Base-by-base conservation (phyloP, 352 stramenopile genomes). In the Albugo laibachii region DNA sequence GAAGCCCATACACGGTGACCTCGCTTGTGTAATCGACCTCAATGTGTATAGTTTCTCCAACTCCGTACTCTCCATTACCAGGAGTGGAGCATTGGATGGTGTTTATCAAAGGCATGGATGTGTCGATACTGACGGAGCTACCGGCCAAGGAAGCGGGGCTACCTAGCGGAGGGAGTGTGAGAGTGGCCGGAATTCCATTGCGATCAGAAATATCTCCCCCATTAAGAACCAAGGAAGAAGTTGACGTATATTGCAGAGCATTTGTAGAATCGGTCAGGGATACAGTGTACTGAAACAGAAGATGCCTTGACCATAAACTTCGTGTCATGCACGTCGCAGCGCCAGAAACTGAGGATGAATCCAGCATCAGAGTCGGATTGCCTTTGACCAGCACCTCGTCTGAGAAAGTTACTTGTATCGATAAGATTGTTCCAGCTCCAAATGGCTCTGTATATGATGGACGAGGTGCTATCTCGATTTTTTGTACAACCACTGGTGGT, bases 271-370 rank as follows among this genome's bases (percentile, higher is more conserved):
- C 73, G 1, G 66, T 82, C 0, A 50, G 37, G 1, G 66, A 55
- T 18, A 88, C 64, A 11, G 66, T 63, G 52, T 92, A 92, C 41
- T 76, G 56, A 50, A 92, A 92, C 18, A 66, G 42, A 19, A 83
- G 58, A 11, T 49, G 58, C 1, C 31, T 74, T 0, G 69, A 62
- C 76, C 76, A 92, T 43, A 61, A 50, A 4, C 64, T 74, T 16
- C 70, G 53, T 5, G 65, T 76, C 20, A 62, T 52, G 41, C 70
- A 83, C 48, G 80, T 61, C 0, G 71, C 71, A 39, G 69, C 48
- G 2, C 73, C 73, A 38, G 69, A 55, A 14, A 52, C 62, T 18
- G 24, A 56, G 1, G 63, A 73, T 40, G 68, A 65, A 20, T 57
- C 57, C 2, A 92, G 58, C 19, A 61, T 53, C 12, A 89, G 54